Evolutionary conservation across 2,329 filamentous ascomycete species (phyloP), one percentile per base, ranked within the genome.

Genomic region (Cylindrodendrum hubeiense): DNA sequence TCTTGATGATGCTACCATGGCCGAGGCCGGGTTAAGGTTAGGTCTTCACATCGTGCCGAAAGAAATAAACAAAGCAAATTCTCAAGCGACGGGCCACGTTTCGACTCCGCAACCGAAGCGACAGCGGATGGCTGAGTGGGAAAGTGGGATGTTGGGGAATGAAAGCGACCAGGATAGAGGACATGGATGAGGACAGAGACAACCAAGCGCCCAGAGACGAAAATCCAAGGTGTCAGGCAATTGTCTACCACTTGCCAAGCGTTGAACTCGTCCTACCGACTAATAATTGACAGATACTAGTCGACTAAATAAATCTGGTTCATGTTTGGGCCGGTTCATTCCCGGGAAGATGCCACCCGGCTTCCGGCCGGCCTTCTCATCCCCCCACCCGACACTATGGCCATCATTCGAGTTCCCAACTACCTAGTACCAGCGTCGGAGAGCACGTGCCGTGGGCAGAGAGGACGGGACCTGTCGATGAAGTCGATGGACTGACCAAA

Each of bases 41-140:
- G 13, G 33, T 17, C 43, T 39, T 41, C n/a, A 34, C 30, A 41
- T 37, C n/a, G 28, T 49, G 50, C 61, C 21, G 34, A 37, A 59
- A 47, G 46, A 33, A 33, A 57, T 26, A 59, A 64, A 59, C 49
- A 59, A 54, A 54, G 55, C 61, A 54, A 64, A 37, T 50, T 26
- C 28, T 10, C 44, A 64, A 50, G 28, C 26, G 50, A 60, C 55
- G 30, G 55, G 26, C 47, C n/a, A 52, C 33, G 34, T 41, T 51
- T 26, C 13, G 41, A 43, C 41, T 57, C 60, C 49, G 41, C 49
- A 59, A 39, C 30, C 22, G 39, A 19, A 39, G 37, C 37, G 39
- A 19, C 28, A 43, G 24, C 54, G 17, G 22, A 43, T n/a, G 43
- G 49, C 26, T 46, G 22, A 34, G 30, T 30, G 22, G 49, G 41